Evolutionary conservation across 1,284 basidiomycete species (phyloP), one percentile per base, ranked within the genome.

Genomic region (Boletellus deceptivus): DNA sequence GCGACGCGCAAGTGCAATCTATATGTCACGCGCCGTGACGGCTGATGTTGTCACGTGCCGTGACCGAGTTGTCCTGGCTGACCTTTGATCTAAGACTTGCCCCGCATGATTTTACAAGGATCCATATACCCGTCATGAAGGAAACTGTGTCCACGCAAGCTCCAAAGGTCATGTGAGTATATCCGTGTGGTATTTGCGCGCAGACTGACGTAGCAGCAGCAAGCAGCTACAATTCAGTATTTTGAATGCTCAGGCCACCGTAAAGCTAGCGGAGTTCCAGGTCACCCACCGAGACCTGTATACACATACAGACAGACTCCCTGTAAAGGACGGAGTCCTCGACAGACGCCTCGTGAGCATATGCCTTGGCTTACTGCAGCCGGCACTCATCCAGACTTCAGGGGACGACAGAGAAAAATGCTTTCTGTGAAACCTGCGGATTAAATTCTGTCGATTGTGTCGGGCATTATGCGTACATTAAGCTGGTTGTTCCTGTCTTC

Each of bases 381-480:
- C 18, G 9, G 35, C n/a, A n/a, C 48, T 42, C 39, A 60, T 48
- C 36, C 42, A 31, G 22, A 20, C n/a, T 22, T 18, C 60, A 96
- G 93, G 97, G 97, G 41, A 96, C 96, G 2, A 93, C 93, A 39
- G 94, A 98, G 68, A 99, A 99, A 75, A 83, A 78, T 55, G 83
- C 89, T 10, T 89, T 86, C 58, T 99, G 97, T 71, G 90, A 96
- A 69, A 99, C 97, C 0, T 99, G 97, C 65, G 93, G 93, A 14
- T 83, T 94, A 56, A 86, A 85, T 38, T 87, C 93, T 52, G 90
- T 94, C 3, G 93, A 98, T 59, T 99, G 97, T 68, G 95, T 98
- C 6, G 97, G 97, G 1, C 95, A 98, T 70, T 98, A 96, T 70
- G 95, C 94, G 7, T 97, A 96, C 72, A 95, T 98, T 75, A 96